Evolutionary conservation across 345 rosid genomes (phyloP).

Genomic region (Citrus maxima): DNA sequence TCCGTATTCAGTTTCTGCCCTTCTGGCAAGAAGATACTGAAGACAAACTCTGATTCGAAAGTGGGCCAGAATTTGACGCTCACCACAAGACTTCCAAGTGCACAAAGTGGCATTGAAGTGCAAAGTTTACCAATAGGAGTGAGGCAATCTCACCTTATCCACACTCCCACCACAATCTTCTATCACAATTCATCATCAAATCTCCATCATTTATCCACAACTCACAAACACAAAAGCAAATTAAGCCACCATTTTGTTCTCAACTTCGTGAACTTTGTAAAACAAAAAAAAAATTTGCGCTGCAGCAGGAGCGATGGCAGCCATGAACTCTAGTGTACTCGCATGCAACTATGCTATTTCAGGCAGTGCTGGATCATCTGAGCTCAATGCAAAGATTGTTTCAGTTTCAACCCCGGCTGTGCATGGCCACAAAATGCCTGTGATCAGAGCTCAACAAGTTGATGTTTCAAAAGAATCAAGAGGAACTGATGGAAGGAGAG

Average conservation of each 20-base stretch:
- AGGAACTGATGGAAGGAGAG: slow-evolving; percentile 61
- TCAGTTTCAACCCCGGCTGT: slow-evolving; percentile 34
- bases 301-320: slow-evolving; percentile 44
- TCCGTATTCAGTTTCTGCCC: neutral
- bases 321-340: slow-evolving; percentile 80
- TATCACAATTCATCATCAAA: slow-evolving; percentile 29
- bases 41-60: slow-evolving; percentile 17
- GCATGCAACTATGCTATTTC: slow-evolving; percentile 76
- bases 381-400: slow-evolving; percentile 56
- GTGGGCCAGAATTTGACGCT: slow-evolving; percentile 35
- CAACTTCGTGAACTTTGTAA: neutral
- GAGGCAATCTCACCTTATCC: slow-evolving; percentile 98
- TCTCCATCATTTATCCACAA: slow-evolving; percentile 32
- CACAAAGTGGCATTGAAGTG: neutral
- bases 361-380: slow-evolving; percentile 56
- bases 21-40: neutral
- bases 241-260: neutral
- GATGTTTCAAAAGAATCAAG: slow-evolving; percentile 29
- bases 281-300: neutral
- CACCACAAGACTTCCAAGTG: slow-evolving; percentile 20
- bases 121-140: slow-evolving; percentile 56
- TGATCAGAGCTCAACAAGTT: slow-evolving; percentile 10
- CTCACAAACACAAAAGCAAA: slow-evolving; percentile 20
- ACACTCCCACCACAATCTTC: slow-evolving; percentile 73
- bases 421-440: slow-evolving; percentile 42